A percentile compares a stretch with the other conserved stretches of the same genome.
Evolutionary conservation across 768 basidiomycete genomes (phyloP).

Genomic region (Cubamyces sp.): DNA sequence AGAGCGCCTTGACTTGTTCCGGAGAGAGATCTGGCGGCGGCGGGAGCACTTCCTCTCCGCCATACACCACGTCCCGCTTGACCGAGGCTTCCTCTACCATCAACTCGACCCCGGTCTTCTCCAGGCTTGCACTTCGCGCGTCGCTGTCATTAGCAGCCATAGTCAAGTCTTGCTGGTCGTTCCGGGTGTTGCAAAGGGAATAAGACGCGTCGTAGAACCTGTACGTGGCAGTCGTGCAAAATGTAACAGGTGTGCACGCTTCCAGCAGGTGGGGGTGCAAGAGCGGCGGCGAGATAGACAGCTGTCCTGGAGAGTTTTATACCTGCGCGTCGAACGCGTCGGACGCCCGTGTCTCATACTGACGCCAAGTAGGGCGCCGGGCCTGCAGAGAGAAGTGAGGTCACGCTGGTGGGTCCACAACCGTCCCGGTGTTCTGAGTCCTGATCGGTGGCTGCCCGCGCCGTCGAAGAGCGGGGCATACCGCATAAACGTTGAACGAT

Average conservation of each 20-base stretch:
- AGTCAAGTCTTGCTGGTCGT: neutral
- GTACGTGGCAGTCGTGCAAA: neutral
- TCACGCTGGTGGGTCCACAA: neutral
- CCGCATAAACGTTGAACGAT: neutral
- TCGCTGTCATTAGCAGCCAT: neutral
- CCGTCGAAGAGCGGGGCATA: neutral
- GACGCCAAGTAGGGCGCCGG: neutral
- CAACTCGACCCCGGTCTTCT: slow-evolving; percentile 8
- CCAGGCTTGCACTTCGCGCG: slow-evolving; percentile 1
- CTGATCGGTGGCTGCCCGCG: neutral
- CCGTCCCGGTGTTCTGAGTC: neutral
- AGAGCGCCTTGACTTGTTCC: slow-evolving; percentile 50
- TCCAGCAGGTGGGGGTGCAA: slow-evolving; percentile 1
- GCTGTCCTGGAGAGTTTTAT: neutral
- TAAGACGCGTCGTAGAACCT: neutral
- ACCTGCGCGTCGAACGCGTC: slow-evolving; percentile 1
- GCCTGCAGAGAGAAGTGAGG: neutral
- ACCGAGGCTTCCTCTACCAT: neutral
- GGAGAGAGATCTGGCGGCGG: slow-evolving; percentile 49
- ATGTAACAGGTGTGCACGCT: neutral
- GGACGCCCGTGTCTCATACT: slow-evolving; percentile 3
- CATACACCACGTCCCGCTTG: slow-evolving; percentile 39
- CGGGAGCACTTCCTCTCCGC: slow-evolving; percentile 49
- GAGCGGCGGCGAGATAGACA: neutral
- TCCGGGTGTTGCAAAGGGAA: neutral